Evolutionary conservation across 78 protist genomes (phyloP), one percentile per base, ranked within the genome.

Genomic region (Dictyostelium firmibasis): DNA sequence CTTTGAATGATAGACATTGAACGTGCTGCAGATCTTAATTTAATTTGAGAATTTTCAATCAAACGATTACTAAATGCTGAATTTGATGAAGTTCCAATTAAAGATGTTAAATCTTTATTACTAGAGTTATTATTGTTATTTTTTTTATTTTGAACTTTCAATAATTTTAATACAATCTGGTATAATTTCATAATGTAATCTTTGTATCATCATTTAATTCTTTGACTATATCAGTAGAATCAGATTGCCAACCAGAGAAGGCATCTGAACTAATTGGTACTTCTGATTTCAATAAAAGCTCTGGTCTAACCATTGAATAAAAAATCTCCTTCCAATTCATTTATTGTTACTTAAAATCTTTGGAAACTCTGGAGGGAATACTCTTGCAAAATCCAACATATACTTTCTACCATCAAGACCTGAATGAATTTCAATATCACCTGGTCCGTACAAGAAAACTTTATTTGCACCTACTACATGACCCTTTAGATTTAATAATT

Each of bases 341-440:
- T 95, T 29, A 70, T 74, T 36, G 27, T 43, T 31, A 41, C 72
- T 75, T 23, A 78, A 35, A 27, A 36, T 36, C 13, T n/a, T 41
- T 72, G 86, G 88, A 44, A 72, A 92, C 18, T 83, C 86, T 14
- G 91, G 83, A 31, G 96, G 91, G 41, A 92, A 85, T 13, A 64
- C 14, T 10, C 96, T 18, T 33, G 96, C 96, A 83, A 83, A 92
- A 74, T 92, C 96, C 31, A 84, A 47, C 92, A 92, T 84, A 79
- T 92, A 92, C 64, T 74, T 83, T 23, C 78, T 16, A n/a, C 77
- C 84, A 35, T 92, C 96, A n/a, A 33, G 11, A 4, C 86, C 96
- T 25, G 70, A 20, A 78, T 85, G 92, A 70, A 89, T 44, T 69
- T 89, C 94, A 47, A 89, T 89, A 50, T 89, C 94, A 62, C 94